Evolutionary conservation across 1,139 yeast genomes (phyloP).

Genomic region (Blastobotrys persicus): DNA sequence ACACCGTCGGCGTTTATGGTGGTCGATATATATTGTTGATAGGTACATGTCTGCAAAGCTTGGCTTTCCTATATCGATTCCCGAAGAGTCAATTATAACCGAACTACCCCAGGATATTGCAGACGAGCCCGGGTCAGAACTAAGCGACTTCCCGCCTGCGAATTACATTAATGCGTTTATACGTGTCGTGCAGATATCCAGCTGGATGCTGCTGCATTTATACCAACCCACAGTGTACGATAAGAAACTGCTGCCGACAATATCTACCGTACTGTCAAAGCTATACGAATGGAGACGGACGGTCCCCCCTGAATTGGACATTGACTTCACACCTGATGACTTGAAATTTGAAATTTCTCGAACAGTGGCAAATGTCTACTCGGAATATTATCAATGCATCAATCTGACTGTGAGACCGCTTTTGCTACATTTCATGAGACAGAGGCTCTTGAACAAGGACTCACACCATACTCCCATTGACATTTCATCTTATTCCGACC

Average conservation of each 20-base stretch:
- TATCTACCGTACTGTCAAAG: constrained; percentile 67
- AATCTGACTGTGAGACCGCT: constrained; percentile 80
- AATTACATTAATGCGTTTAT: constrained; percentile 78
- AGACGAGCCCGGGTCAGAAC: constrained; percentile 26
- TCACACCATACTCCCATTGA: constrained; percentile 57
- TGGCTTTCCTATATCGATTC: constrained; percentile 74
- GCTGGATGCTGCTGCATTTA: constrained; percentile 65
- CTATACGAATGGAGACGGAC: constrained; percentile 71
- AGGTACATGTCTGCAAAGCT: constrained; percentile 83
- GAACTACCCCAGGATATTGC: constrained; percentile 62
- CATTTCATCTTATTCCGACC: constrained; percentile 63
- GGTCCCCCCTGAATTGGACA: constrained; percentile 11
- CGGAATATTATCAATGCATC: constrained; percentile 83
- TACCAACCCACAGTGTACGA: constrained; percentile 50
- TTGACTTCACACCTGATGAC: constrained; percentile 12
- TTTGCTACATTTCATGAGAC: constrained; percentile 72
- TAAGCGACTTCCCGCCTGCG: constrained; percentile 74
- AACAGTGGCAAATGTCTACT: constrained; percentile 71
- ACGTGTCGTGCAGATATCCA: constrained; percentile 76
- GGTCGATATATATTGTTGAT: constrained; percentile 91
- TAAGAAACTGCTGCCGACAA: constrained; percentile 68
- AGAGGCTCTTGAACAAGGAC: constrained; percentile 57
- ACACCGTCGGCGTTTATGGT: constrained; percentile 80
- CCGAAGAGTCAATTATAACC: constrained; percentile 76
- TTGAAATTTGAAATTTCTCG: constrained; percentile 48